Base-by-base conservation (phyloP, 805 yeast genomes). In the Huiozyma naganishii region DNA sequence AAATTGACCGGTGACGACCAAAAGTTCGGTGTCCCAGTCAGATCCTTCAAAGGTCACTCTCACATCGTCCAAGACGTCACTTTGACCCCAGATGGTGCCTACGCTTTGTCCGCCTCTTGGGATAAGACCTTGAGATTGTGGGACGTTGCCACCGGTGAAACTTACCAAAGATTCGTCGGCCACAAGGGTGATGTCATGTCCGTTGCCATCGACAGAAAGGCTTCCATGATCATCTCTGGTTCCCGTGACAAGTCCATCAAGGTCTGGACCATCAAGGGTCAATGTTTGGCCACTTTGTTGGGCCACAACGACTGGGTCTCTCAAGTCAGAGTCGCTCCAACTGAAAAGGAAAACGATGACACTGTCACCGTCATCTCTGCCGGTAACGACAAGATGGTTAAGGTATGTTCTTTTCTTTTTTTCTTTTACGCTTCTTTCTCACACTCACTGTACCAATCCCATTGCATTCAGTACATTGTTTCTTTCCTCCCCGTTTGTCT, bases 271-370 rank as follows among this genome's bases (percentile, higher is more conserved):
- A 85, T 94, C 74, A 76, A 87, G 67, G 99, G 97, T 77, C 84
- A 84, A 70, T 88, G 95, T 79, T 80, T 84, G 79, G 81, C 83
- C 74, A 86, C 95, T 65, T 80, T 89, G 74, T 72, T 79, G 66
- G 92, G 95, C 64, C 98, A 92, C 94, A 68, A 79, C 70, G 99
- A 92, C 86, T 92, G 99, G 99, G 96, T 90, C 65, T 85, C 96
- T 54, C 78, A 94, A 62, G 97, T 89, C 65, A 85, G 95, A 79
- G 87, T 90, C 81, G 86, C 95, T 61, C 97, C 97, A 73, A 58
- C 54, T 42, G 63, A 58, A 40, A 52, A 56, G 47, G 57, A 50
- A 46, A 70, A 69, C 53, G 78, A 79, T 58, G 74, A 72, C 54
- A 67, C 76, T 53, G 71, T 80, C 54, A 77, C 83, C 60, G 83